phyloP scores from a whole-genome alignment of 305 asterid genomes.

The Fraxinus paxiana region DNA sequence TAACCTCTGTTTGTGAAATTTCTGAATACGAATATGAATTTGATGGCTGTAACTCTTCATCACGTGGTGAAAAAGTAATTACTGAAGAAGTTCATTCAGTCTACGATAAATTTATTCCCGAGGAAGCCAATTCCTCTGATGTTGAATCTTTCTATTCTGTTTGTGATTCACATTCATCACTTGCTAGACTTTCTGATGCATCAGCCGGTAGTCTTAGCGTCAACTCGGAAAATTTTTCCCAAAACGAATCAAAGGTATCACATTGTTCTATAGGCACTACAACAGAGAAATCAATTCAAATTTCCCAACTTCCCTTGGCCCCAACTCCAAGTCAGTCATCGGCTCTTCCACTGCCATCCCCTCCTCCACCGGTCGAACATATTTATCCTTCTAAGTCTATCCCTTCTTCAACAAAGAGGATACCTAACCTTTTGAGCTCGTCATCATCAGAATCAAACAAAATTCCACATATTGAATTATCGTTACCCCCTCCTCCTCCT shows the following conservation, averaged over 20 bases:
- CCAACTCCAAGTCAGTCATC: constrained; percentile 27
- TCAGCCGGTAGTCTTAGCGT: constrained; percentile 46
- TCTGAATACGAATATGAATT: constrained; percentile 28
- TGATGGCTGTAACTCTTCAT: constrained; percentile 18
- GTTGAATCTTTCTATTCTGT: constrained; percentile 75
- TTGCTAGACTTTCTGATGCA: constrained; percentile 50
- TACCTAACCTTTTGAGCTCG: not conserved
- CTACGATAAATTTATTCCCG: constrained; percentile 26
- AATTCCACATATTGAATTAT: not conserved
- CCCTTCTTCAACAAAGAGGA: not conserved
- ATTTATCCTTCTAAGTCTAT: not conserved
- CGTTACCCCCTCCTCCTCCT: not conserved
- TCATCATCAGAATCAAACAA: not conserved
- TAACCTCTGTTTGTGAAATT: constrained; percentile 42
- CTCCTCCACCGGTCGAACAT: constrained; percentile 2
- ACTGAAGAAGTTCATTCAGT: constrained; percentile 27
- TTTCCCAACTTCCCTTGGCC: constrained; percentile 24
- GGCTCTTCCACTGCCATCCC: constrained; percentile 28
- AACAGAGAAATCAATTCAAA: constrained; percentile 12
- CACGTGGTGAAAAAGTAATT: constrained; percentile 30
- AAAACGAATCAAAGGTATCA: constrained; percentile 25
- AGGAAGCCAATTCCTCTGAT: constrained; percentile 42
- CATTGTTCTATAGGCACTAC: constrained; percentile 17
- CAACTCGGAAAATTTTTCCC: constrained; percentile 30
- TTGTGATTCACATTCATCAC: constrained; percentile 39